These are phyloP conservation scores for Pseudogymnoascus verrucosus DNA, from an alignment of 2,329 filamentous ascomycete genomes.

Conservation along the genomic window DNA sequence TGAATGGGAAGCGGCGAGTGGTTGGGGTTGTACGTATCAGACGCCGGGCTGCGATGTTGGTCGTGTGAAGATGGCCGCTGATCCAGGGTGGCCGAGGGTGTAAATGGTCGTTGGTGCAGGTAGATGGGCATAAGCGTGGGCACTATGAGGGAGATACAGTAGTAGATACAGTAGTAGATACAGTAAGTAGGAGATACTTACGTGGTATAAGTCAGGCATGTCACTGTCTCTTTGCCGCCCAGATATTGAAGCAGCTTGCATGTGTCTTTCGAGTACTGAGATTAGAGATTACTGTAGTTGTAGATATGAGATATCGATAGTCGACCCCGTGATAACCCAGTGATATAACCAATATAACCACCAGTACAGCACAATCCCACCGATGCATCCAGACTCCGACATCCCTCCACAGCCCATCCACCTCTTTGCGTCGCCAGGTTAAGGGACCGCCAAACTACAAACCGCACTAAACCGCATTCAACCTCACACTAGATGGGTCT, in stretches of 20 bases:
- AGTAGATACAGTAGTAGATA: background rate
- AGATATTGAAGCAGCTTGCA: background rate
- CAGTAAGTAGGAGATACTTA: background rate
- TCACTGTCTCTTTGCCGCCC: background rate
- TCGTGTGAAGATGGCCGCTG: background rate
- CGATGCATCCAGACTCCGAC: background rate
- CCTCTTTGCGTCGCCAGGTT: background rate
- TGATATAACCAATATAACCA: background rate
- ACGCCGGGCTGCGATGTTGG: background rate
- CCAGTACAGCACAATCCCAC: background rate
- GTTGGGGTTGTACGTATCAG: background rate
- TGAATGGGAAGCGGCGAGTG: background rate
- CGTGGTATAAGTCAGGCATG: background rate
- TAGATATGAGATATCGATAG: background rate
- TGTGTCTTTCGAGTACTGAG: background rate
- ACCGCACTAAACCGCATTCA: background rate
- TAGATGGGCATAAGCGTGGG: background rate
- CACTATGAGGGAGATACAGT: background rate
- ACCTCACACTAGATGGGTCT: background rate
- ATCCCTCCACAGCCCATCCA: background rate
- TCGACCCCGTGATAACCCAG: background rate
- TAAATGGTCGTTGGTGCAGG: background rate
- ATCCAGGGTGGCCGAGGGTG: background rate
- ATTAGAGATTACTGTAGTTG: background rate
- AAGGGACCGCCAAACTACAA: background rate